Conservation (phyloP, 1,284 basidiomycete species). For the Moesziomyces antarcticus region DNA sequence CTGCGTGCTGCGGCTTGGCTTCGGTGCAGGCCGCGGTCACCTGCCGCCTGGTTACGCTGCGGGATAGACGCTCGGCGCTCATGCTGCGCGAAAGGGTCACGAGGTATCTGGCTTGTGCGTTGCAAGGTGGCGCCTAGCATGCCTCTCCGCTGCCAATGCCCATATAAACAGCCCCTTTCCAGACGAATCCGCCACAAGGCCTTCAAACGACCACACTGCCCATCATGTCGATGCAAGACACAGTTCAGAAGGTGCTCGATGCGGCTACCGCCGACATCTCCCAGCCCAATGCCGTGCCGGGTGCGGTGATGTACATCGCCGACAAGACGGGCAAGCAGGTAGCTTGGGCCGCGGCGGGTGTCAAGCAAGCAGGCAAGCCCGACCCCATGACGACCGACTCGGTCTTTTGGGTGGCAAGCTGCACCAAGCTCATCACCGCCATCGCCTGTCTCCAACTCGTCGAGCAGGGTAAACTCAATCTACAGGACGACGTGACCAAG, state of each 20-base stretch:
- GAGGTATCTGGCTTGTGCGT: too few species aligned
- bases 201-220: too few species aligned
- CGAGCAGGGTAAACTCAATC: slow-evolving; percentile 57
- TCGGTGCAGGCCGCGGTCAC: too few species aligned
- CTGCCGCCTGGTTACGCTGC: too few species aligned
- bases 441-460: slow-evolving; percentile 66
- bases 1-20: neutral
- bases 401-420: slow-evolving; percentile 57
- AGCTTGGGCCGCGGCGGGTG: slow-evolving; percentile 49
- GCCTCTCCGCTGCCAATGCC: too few species aligned
- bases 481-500: slow-evolving; percentile 55
- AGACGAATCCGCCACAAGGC: too few species aligned
- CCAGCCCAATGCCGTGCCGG: slow-evolving; percentile 41
- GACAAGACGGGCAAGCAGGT: slow-evolving; percentile 53
- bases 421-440: slow-evolving; percentile 67
- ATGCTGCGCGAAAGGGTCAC: neutral
- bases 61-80: neutral
- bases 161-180: too few species aligned
- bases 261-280: slow-evolving; percentile 23
- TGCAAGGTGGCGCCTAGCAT: too few species aligned
- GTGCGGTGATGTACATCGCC: slow-evolving; percentile 53
- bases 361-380: slow-evolving; percentile 40
- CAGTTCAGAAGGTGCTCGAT: slow-evolving; percentile 32
- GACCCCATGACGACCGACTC: slow-evolving; percentile 53
- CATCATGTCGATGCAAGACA: slow-evolving; percentile 33